phyloP scores from a whole-genome alignment of 75 land plant genomes.

The Larix kaempferi region DNA sequence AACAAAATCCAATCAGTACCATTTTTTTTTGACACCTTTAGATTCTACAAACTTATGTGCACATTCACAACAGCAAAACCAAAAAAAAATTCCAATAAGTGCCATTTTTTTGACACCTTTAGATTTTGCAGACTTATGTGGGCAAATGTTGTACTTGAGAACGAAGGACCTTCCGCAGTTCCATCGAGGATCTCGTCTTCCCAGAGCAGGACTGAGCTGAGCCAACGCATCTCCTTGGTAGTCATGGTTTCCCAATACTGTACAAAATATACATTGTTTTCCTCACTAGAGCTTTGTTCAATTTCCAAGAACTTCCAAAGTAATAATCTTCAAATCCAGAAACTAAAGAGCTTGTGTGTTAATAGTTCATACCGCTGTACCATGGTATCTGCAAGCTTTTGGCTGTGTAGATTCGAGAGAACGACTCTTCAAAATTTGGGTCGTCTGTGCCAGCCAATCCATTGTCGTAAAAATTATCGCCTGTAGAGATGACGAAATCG shows the following conservation, averaged over 20 bases:
- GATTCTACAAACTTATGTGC: too few species aligned
- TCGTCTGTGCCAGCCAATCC: conserved; percentile 37
- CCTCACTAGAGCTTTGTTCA: too few species aligned
- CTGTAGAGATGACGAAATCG: conserved; percentile 39
- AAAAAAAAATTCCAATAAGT: too few species aligned
- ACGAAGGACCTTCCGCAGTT: conserved; percentile 25
- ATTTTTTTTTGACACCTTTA: too few species aligned
- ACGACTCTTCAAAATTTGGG: conserved; percentile 28
- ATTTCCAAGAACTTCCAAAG: too few species aligned
- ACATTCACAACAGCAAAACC: too few species aligned
- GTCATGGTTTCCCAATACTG: conserved; percentile 49
- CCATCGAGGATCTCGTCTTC: conserved; percentile 31
- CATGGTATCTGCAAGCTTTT: conserved; percentile 40
- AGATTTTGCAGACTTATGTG: neutral
- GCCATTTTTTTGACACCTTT: neutral
- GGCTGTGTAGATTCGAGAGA: conserved; percentile 42
- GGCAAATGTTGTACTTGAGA: conserved; percentile 6
- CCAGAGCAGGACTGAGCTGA: conserved; percentile 22
- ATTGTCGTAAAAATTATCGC: conserved; percentile 46
- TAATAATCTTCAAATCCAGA: neutral
- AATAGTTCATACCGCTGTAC: conserved; percentile 28
- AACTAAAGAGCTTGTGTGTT: too few species aligned
- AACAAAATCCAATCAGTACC: too few species aligned
- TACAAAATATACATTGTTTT: neutral
- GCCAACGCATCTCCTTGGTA: conserved; percentile 37